phyloP scores from a whole-genome alignment of 805 yeast species.

The Metschnikowia bowlesiae region DNA sequence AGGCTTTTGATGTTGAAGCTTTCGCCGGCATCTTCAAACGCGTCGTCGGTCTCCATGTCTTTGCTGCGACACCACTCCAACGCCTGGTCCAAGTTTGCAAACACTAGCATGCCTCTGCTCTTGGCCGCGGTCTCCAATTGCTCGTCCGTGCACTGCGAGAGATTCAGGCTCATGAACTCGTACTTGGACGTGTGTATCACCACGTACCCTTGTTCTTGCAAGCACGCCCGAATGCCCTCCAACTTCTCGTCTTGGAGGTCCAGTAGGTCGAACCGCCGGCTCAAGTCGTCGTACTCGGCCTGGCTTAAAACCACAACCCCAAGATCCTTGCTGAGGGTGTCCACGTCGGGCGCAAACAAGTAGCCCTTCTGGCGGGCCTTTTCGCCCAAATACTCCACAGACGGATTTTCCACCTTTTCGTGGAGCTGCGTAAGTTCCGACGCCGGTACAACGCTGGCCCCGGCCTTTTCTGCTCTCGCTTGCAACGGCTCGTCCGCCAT shows the following conservation, averaged over 20 bases:
- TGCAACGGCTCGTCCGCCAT: constrained; percentile 5
- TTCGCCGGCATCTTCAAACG: constrained; percentile 3
- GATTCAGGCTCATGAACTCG: constrained; percentile 2
- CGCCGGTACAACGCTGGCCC: constrained; percentile 1
- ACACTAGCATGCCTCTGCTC: background rate
- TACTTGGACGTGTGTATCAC: constrained; percentile 1
- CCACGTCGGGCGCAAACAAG: background rate
- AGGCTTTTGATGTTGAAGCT: background rate
- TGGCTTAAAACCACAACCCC: constrained; percentile 4
- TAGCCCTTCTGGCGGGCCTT: constrained; percentile 1
- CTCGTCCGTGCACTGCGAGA: constrained; percentile 1
- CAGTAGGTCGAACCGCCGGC: background rate
- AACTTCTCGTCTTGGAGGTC: background rate
- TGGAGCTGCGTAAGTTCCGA: constrained; percentile 6
- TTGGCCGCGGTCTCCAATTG: background rate
- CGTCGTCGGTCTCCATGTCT: background rate
- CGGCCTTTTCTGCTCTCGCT: constrained; percentile 7
- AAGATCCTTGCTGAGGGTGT: background rate
- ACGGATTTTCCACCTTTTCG: constrained; percentile 2
- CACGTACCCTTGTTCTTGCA: constrained; percentile 1
- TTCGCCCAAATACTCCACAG: background rate
- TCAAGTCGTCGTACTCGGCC: constrained; percentile 4
- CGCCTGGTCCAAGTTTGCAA: background rate
- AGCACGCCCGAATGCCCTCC: background rate
- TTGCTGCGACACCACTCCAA: background rate